Base-by-base conservation (phyloP, 805 yeast species). In the Komagataella kurtzmanii region DNA sequence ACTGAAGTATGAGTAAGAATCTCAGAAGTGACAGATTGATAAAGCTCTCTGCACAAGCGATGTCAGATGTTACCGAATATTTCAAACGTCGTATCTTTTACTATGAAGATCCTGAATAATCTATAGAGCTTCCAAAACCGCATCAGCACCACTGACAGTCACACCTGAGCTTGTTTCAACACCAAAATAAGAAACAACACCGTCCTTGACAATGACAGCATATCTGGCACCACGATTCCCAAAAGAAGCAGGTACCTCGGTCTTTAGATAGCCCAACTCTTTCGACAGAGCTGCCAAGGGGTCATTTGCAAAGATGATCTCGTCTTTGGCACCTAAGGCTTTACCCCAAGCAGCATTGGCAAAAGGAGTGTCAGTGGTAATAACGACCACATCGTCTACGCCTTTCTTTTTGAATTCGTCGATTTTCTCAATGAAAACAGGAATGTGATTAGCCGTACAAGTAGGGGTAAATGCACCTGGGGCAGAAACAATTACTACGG, bases 171-270 rank as follows among this genome's bases (percentile, higher is more conserved):
- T 69, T 8, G 69, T 61, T 65, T 77, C 83, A 54, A 65, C 66
- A 56, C 76, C 80, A 17, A 59, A 51, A 52, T 68, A 68, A 44
- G 56, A 55, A 51, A 66, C 58, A 18, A 54, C 53, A 40, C 68
- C 67, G 47, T 65, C 61, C 50, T 79, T 81, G 51, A 85, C 80
- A 55, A 88, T 71, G 53, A 83, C 69, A 47, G 91, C 88, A 68
- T 80, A 87, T 69, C 96, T 79, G 56, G 74, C 72, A 51, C 86
- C 77, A 69, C 90, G 76, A 53, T 68, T 62, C 21, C 83, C 81
- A 56, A 79, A 65, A 24, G 79, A 86, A 51, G 63, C 70, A 19
- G 73, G 73, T 50, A 77, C 75, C 52, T 76, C 71, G 57, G 80
- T 81, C 51, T 74, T 63, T 47, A 73, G 68, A 55, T 78, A 76